Evolutionary conservation across 805 yeast genomes (phyloP).

Genomic region (Wickerhamiella sergipiensis): DNA sequence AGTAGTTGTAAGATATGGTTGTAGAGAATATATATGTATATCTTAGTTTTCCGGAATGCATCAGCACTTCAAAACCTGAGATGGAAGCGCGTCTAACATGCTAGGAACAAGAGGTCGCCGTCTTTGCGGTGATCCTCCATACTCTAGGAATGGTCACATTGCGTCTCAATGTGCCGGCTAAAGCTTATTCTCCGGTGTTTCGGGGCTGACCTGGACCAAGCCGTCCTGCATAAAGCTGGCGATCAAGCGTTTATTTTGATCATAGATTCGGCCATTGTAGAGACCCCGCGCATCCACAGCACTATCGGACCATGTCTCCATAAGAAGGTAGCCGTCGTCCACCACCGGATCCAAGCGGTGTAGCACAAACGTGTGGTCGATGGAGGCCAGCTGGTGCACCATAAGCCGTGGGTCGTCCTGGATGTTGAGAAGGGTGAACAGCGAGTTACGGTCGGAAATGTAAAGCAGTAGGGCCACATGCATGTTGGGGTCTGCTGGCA

Average conservation of each 20-base stretch:
- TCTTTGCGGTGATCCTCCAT: too few relatives aligned
- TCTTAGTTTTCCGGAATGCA: too few relatives aligned
- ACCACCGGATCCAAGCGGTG: conserved; percentile 17
- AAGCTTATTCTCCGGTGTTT: neutral
- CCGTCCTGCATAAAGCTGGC: conserved; percentile 23
- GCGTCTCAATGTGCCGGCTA: too few relatives aligned
- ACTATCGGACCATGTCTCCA: conserved; percentile 22
- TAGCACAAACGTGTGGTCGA: conserved; percentile 21
- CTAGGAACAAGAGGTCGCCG: too few relatives aligned
- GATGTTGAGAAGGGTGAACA: conserved; percentile 21
- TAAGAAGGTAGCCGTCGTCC: conserved; percentile 15
- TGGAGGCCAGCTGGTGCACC: conserved; percentile 18
- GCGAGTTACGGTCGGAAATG: conserved; percentile 24
- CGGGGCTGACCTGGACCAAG: conserved; percentile 6
- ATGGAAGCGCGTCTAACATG: too few relatives aligned
- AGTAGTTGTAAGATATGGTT: too few relatives aligned
- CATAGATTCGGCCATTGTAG: conserved; percentile 22
- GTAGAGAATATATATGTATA: too few relatives aligned
- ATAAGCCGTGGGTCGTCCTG: conserved; percentile 13
- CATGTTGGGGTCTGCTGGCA: conserved; percentile 14
- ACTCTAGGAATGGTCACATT: too few relatives aligned
- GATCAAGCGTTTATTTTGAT: conserved; percentile 12
- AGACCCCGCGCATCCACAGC: conserved; percentile 20
- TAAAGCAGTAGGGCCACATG: conserved; percentile 22
- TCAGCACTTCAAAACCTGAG: too few relatives aligned